phyloP scores from a whole-genome alignment of 306 rosid genomes.

The Quercus alba region DNA sequence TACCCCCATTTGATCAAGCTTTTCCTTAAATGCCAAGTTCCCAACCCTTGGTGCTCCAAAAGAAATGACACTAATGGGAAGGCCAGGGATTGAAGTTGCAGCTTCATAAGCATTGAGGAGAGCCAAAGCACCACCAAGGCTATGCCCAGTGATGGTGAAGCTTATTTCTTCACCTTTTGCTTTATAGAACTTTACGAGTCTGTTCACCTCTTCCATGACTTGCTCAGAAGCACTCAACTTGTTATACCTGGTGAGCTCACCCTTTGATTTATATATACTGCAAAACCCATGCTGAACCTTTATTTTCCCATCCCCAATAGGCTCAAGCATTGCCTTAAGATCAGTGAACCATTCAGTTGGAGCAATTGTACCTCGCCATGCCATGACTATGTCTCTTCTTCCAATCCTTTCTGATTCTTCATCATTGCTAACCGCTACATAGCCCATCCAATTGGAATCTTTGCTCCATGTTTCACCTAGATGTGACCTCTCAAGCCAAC shows the following conservation, averaged over 20 bases:
- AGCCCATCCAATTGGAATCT: slow-evolving; percentile 71
- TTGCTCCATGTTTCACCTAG: slow-evolving; percentile 53
- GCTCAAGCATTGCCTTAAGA: slow-evolving; percentile 28
- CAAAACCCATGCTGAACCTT: slow-evolving; percentile 69
- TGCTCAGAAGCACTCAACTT: slow-evolving; percentile 69
- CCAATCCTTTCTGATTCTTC: slow-evolving; percentile 54
- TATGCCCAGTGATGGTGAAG: slow-evolving; percentile 69
- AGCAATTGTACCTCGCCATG: slow-evolving; percentile 65
- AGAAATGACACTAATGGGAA: slow-evolving; percentile 52
- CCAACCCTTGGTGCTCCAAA: slow-evolving; percentile 80
- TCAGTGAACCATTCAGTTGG: slow-evolving; percentile 50
- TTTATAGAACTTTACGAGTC: slow-evolving; percentile 28
- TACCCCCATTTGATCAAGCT: slow-evolving; percentile 43
- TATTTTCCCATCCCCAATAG: slow-evolving; percentile 35
- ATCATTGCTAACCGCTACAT: slow-evolving; percentile 46
- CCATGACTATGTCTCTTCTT: slow-evolving; percentile 52
- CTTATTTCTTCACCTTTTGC: slow-evolving; percentile 54
- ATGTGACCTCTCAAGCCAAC: slow-evolving; percentile 55
- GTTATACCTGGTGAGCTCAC: slow-evolving; percentile 49
- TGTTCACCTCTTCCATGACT: slow-evolving; percentile 43
- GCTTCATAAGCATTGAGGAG: slow-evolving; percentile 59
- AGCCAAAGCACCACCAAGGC: slow-evolving; percentile 74
- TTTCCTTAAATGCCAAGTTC: slow-evolving; percentile 52
- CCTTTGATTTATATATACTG: slow-evolving; percentile 51
- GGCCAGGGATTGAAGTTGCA: slow-evolving; percentile 22